A percentile compares a stretch with the other conserved stretches of the same genome.
These are phyloP conservation scores for Tricholomella constricta DNA, from an alignment of 768 basidiomycete species.

Conservation along the genomic window DNA sequence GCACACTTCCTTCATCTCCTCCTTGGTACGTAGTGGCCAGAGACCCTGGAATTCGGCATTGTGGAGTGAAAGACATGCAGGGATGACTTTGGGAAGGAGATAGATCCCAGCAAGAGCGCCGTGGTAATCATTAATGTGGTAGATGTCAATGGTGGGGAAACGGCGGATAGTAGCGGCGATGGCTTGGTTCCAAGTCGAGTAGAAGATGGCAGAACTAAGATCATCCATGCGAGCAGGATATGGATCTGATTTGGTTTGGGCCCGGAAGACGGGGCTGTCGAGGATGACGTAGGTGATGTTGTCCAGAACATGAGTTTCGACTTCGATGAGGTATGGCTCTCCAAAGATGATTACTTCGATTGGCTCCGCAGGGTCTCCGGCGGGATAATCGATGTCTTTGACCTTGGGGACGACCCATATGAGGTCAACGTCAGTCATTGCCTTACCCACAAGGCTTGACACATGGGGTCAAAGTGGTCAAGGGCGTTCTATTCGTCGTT, in stretches of 20 bases:
- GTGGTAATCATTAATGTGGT: constrained; percentile 95
- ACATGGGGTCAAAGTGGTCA: constrained; percentile 95
- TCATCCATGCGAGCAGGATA: constrained; percentile 98
- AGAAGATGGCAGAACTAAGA: constrained; percentile 94
- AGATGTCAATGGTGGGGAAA: constrained; percentile 85
- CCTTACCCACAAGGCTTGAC: constrained; percentile 97
- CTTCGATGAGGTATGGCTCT: constrained; percentile 93
- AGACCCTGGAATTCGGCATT: constrained; percentile 98
- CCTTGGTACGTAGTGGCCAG: constrained; percentile 95
- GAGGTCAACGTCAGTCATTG: constrained; percentile 95
- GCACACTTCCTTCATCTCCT: constrained; percentile 98
- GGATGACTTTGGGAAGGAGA: constrained; percentile 87
- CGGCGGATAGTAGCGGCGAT: constrained; percentile 91
- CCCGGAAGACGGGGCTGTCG: constrained; percentile 95
- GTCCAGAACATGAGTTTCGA: constrained; percentile 90
- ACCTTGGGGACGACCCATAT: constrained; percentile 96
- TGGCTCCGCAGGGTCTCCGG: constrained; percentile 88
- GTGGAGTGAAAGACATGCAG: constrained; percentile 89
- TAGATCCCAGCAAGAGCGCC: constrained; percentile 91
- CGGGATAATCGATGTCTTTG: constrained; percentile 91
- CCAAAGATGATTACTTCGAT: constrained; percentile 97
- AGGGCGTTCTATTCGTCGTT: constrained; percentile 89
- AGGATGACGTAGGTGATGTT: constrained; percentile 95
- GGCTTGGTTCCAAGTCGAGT: constrained; percentile 98
- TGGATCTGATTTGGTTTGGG: constrained; percentile 93